These are phyloP conservation scores for Wickerhamomyces bovis DNA, from an alignment of 805 yeast genomes.

Conservation along the genomic window DNA sequence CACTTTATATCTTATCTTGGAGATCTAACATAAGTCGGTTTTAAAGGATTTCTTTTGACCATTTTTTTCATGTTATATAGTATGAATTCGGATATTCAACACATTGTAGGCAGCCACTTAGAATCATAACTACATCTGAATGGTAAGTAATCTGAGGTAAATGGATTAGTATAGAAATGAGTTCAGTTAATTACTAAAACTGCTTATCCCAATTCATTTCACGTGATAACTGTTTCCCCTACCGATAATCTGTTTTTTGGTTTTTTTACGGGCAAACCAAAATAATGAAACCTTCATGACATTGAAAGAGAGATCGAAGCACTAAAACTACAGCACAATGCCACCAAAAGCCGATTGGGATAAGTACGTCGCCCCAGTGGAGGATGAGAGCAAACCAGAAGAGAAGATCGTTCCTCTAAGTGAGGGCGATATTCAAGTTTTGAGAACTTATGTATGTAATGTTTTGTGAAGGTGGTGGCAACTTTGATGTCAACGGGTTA, in stretches of 20 bases:
- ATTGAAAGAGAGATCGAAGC: not conserved
- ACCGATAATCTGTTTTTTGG: not conserved
- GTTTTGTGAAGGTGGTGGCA: constrained; percentile 1
- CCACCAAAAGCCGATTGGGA: constrained; percentile 99
- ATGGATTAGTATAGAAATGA: too few relatives aligned
- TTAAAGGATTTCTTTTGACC: too few relatives aligned
- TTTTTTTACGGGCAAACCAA: not conserved
- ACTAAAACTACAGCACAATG: constrained; percentile 39
- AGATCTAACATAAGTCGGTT: too few relatives aligned
- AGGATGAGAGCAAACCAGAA: constrained; percentile 49
- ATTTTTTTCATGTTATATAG: too few relatives aligned
- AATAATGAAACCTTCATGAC: not conserved
- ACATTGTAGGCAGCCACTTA: too few relatives aligned
- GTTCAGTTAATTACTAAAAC: too few relatives aligned
- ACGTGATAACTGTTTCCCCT: not conserved
- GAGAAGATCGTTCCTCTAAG: constrained; percentile 80
- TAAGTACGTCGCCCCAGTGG: constrained; percentile 85
- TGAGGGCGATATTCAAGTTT: constrained; percentile 96
- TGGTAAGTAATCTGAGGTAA: too few relatives aligned
- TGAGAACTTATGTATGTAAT: constrained; percentile 70
- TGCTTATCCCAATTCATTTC: not conserved
- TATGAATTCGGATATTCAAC: too few relatives aligned
- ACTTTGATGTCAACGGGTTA: not conserved
- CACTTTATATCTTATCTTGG: too few relatives aligned
- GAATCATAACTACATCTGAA: too few relatives aligned